Base-by-base conservation (phyloP, 2,329 filamentous ascomycete genomes). In the Diplodia scrobiculata region DNA sequence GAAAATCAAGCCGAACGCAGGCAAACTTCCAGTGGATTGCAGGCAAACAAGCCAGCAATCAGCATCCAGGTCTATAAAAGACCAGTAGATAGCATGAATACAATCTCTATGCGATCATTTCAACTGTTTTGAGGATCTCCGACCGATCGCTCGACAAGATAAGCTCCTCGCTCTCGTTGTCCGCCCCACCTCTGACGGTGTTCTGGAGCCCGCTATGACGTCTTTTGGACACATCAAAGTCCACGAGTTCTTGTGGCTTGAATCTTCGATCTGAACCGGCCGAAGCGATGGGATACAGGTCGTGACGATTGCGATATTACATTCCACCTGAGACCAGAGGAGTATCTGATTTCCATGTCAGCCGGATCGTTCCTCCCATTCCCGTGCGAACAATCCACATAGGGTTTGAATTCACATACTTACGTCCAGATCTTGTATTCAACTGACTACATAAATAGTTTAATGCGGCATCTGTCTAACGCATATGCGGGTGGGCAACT, bases 281-380 rank as follows among this genome's bases (percentile, higher is more conserved):
- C 74, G 73, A 19, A 81, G 72, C 1, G 77, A 72, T 3, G 78
- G 77, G 0, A 79, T 70, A 1, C 74, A 79, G 2, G 78, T 75
- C 5, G 78, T 78, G 1, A 79, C 71, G 58, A 79, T 78, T 5
- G 77, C 78, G 19, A 79, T 69, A 66, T 77, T 77, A n/a, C 79
- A 73, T 67, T 81, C 78, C 59, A 80, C 73, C 66, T 76, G 75
- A 67, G 76, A 77, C 75, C 79, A 79, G n/a, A 80, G 66, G 21
- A 72, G 69, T 34, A 73, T 69, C 69, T 72, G 67, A 4, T 25
- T 3, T 19, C 2, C 9, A 11, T 32, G n/a, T 62, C 27, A 51
- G 53, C 14, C 41, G 27, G 5, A 7, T 17, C 4, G 19, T 7
- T 27, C 10, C 17, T 19, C 41, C n/a, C 7, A 5, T 2, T 5